phyloP scores from a whole-genome alignment of 371 early-diverging fungal genomes.

The Gilbertella persicaria region DNA sequence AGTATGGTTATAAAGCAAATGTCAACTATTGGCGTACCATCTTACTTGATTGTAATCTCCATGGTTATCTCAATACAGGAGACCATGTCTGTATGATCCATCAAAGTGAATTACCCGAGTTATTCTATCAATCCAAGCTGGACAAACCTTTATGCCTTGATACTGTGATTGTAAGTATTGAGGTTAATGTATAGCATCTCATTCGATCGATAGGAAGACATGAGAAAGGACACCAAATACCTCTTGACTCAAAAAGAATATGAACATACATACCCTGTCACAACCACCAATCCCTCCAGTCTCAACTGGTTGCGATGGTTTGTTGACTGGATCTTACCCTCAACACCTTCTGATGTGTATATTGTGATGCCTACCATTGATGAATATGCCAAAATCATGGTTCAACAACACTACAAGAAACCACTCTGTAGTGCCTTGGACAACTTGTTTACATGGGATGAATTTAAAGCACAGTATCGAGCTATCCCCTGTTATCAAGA shows the following conservation, averaged over 20 bases:
- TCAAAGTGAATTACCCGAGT: slow-evolving; percentile 11
- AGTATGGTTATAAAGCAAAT: slow-evolving; percentile 33
- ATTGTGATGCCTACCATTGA: slow-evolving; percentile 39
- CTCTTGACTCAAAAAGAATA: slow-evolving; percentile 25
- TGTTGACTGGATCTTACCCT: slow-evolving; percentile 11
- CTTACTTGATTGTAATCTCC: slow-evolving; percentile 24
- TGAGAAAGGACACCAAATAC: slow-evolving; percentile 20
- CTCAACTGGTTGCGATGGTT: slow-evolving; percentile 18
- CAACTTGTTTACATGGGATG: slow-evolving; percentile 29
- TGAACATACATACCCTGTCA: slow-evolving; percentile 9
- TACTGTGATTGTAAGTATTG: slow-evolving; percentile 25
- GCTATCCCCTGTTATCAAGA: slow-evolving; percentile 7
- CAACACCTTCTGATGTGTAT: slow-evolving; percentile 7
- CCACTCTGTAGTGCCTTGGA: slow-evolving; percentile 23
- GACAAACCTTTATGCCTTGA: slow-evolving; percentile 24
- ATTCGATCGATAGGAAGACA: slow-evolving; percentile 7
- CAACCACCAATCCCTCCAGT: neutral
- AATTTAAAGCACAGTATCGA: slow-evolving; percentile 33
- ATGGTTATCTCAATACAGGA: slow-evolving; percentile 23
- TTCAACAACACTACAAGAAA: slow-evolving; percentile 9
- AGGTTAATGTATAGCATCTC: too few species aligned
- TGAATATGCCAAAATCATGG: slow-evolving; percentile 20
- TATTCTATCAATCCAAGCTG: slow-evolving; percentile 15
- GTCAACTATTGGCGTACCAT: slow-evolving; percentile 28
- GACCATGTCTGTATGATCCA: slow-evolving; percentile 21